These are phyloP conservation scores for Phytophthora ohioensis DNA, from an alignment of 352 stramenopile genomes.

Conservation along the genomic window DNA sequence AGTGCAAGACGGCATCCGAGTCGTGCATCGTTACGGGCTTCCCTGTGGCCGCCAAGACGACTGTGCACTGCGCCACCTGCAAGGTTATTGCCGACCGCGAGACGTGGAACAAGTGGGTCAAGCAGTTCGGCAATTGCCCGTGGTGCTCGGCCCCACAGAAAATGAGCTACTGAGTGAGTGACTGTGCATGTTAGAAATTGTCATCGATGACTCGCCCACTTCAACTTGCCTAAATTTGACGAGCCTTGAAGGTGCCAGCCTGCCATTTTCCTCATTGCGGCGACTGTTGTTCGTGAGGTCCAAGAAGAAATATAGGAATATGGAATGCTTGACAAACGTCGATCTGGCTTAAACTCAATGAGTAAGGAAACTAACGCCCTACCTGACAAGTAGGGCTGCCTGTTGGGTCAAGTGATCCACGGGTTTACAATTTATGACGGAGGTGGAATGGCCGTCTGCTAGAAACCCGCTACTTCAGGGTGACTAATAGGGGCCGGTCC, in stretches of 20 bases:
- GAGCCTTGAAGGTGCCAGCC: background rate
- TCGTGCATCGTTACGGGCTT: conserved; percentile 94
- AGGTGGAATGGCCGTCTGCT: conserved; percentile 75
- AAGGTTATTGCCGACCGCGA: conserved; percentile 88
- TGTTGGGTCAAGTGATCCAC: conserved; percentile 57
- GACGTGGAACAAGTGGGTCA: conserved; percentile 92
- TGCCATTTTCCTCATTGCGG: background rate
- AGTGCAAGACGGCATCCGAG: conserved; percentile 80
- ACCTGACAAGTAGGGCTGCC: conserved; percentile 86
- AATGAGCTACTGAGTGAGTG: conserved; percentile 73
- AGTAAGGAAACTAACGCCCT: conserved; percentile 93
- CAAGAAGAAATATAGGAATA: background rate
- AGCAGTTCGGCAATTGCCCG: conserved; percentile 84
- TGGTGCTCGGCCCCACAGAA: conserved; percentile 87
- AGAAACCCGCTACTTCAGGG: conserved; percentile 55
- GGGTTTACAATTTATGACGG: conserved; percentile 80
- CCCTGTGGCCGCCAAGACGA: conserved; percentile 87
- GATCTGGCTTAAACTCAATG: conserved; percentile 92
- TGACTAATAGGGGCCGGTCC: conserved; percentile 60
- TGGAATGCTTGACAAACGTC: background rate
- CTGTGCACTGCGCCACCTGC: conserved; percentile 90
- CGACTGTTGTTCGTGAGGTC: conserved; percentile 22
- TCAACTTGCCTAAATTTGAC: conserved; percentile 30
- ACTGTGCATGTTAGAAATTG: background rate
- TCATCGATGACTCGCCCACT: conserved; percentile 23